Conservation (phyloP, 768 basidiomycete genomes). For the Jaapia argillacea region DNA sequence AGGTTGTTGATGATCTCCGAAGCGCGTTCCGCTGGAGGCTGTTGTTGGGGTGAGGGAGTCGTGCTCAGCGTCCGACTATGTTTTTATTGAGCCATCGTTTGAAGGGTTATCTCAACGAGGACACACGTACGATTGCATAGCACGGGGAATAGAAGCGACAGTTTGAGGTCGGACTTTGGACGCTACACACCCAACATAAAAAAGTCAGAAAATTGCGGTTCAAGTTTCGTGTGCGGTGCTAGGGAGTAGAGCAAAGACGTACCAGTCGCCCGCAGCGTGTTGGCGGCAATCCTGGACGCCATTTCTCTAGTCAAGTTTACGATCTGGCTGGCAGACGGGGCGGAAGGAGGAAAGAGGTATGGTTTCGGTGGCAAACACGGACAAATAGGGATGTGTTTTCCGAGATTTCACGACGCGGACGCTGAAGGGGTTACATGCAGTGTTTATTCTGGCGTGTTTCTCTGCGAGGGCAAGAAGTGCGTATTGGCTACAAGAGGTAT, state of each 20-base stretch:
- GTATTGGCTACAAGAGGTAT: too few relatives aligned
- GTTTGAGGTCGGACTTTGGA: conserved; percentile 22
- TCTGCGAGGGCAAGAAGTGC: too few relatives aligned
- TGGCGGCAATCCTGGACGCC: conserved; percentile 18
- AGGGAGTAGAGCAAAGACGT: not conserved
- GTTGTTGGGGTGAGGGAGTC: conserved; percentile 43
- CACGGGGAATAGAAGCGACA: conserved; percentile 35
- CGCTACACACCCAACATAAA: conserved; percentile 7
- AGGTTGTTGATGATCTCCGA: conserved; percentile 83
- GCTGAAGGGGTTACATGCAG: too few relatives aligned
- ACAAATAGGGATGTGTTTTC: not conserved
- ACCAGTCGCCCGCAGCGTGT: conserved; percentile 14
- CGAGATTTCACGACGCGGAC: not conserved
- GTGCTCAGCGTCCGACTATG: conserved; percentile 52
- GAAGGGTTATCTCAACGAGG: conserved; percentile 4
- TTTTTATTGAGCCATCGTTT: conserved; percentile 2
- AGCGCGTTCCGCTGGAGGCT: conserved; percentile 79
- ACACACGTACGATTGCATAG: conserved; percentile 35
- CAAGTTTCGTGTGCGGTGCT: not conserved
- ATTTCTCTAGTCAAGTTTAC: conserved; percentile 7
- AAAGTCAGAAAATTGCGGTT: not conserved
- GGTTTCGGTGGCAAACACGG: not conserved
- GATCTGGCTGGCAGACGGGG: not conserved
- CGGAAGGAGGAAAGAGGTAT: not conserved
- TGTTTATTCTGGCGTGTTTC: too few relatives aligned